Evolutionary conservation across 1,284 basidiomycete genomes (phyloP).

Genomic region (Ceratobasidium sp.): DNA sequence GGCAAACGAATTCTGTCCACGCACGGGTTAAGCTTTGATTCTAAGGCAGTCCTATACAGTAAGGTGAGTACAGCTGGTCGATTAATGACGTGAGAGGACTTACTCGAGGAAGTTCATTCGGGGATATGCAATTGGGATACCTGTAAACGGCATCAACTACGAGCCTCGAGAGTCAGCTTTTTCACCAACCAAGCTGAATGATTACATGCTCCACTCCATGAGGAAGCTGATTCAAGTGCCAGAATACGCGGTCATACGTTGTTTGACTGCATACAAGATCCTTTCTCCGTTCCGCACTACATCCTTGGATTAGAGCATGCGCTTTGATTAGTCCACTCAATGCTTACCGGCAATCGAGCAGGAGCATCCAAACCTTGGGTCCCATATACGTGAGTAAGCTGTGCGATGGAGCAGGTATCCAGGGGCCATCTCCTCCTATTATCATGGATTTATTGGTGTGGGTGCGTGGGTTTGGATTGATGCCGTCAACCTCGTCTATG

Average conservation of each 20-base stretch:
- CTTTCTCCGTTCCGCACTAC: constrained; percentile 84
- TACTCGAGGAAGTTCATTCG: constrained; percentile 85
- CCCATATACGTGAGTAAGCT: constrained; percentile 79
- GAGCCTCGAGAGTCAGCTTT: neutral
- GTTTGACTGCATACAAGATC: constrained; percentile 75
- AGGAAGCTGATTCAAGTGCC: constrained; percentile 65
- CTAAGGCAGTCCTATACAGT: constrained; percentile 66
- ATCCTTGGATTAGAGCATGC: constrained; percentile 36
- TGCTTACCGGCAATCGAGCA: constrained; percentile 83
- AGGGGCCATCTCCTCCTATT: constrained; percentile 78
- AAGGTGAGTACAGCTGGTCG: neutral
- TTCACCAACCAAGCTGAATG: constrained; percentile 69
- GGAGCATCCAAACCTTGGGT: constrained; percentile 71
- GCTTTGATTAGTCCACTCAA: neutral
- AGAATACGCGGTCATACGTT: constrained; percentile 79
- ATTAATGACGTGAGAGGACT: constrained; percentile 39
- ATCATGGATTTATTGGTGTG: constrained; percentile 78
- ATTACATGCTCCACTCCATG: constrained; percentile 77
- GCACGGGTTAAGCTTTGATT: constrained; percentile 83
- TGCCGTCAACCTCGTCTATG: constrained; percentile 71
- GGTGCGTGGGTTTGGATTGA: constrained; percentile 59
- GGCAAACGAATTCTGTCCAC: constrained; percentile 49
- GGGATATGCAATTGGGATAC: constrained; percentile 86
- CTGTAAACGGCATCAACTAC: constrained; percentile 47
- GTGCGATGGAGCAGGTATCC: constrained; percentile 79